Evolutionary conservation across 192 early-diverging fungal genomes (phyloP).

Genomic region (Coemansia sp.): DNA sequence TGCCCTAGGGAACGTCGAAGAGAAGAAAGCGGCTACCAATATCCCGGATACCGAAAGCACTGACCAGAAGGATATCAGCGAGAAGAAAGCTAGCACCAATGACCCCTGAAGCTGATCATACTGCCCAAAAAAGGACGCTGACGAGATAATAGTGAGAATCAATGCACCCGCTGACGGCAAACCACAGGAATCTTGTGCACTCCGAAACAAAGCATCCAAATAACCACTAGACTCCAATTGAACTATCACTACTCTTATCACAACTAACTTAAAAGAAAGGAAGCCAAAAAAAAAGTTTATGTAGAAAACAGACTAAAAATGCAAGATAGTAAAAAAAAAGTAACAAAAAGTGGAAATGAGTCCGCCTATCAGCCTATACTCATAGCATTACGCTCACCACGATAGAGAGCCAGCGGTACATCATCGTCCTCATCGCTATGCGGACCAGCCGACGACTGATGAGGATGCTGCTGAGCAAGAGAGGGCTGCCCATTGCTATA

Average conservation of each 20-base stretch:
- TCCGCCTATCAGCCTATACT: constrained; percentile 25
- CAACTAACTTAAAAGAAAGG: too few relatives aligned
- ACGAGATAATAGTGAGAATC: too few relatives aligned
- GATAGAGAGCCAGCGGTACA: constrained; percentile 62
- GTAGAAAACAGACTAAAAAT: constrained; percentile 11
- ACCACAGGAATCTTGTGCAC: not conserved
- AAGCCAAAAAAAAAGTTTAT: not conserved
- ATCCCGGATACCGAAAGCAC: too few relatives aligned
- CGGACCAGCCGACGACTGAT: constrained; percentile 9
- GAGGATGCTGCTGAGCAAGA: not conserved
- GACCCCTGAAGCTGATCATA: too few relatives aligned
- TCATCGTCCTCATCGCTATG: constrained; percentile 62
- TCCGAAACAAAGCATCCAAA: too few relatives aligned
- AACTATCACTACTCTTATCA: too few relatives aligned
- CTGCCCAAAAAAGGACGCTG: too few relatives aligned
- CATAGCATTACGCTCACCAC: constrained; percentile 51
- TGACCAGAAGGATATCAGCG: too few relatives aligned
- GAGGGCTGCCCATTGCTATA: constrained; percentile 22
- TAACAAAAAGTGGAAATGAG: not conserved
- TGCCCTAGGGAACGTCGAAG: too few relatives aligned
- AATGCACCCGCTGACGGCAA: not conserved
- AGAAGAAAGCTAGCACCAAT: too few relatives aligned
- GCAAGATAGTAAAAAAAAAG: constrained; percentile 10
- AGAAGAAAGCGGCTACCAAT: too few relatives aligned
- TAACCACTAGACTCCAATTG: too few relatives aligned